These are phyloP conservation scores for Microcos paniculata DNA, from an alignment of 345 rosid species.

Conservation along the genomic window DNA sequence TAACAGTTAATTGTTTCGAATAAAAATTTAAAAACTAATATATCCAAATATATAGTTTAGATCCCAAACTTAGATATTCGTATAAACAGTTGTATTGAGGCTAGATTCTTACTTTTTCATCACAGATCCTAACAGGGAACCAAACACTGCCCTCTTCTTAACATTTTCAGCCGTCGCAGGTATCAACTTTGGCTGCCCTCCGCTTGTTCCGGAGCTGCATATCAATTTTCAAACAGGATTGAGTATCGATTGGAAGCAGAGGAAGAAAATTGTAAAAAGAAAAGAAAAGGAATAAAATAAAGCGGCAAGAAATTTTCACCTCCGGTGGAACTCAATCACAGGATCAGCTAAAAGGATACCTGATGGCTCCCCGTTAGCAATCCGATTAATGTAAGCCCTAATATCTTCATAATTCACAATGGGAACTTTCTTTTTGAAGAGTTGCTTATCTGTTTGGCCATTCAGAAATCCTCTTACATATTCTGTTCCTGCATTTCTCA, in stretches of 20 bases:
- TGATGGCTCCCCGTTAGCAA: not conserved
- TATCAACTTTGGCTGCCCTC: constrained; percentile 72
- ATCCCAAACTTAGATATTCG: too few relatives aligned
- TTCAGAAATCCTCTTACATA: constrained; percentile 43
- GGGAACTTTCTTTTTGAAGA: constrained; percentile 58
- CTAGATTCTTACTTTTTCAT: constrained; percentile 84
- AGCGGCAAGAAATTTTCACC: constrained; percentile 18
- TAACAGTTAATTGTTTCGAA: too few relatives aligned
- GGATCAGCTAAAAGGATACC: constrained; percentile 39
- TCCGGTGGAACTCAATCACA: constrained; percentile 47
- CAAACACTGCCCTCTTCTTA: constrained; percentile 53
- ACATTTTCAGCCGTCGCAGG: constrained; percentile 78
- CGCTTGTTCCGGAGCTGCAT: constrained; percentile 75
- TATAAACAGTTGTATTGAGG: too few relatives aligned
- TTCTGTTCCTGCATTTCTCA: constrained; percentile 39
- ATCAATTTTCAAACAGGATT: not conserved
- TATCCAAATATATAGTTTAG: too few relatives aligned
- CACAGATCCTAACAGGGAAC: constrained; percentile 70
- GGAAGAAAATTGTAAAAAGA: too few relatives aligned
- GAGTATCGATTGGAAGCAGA: too few relatives aligned
- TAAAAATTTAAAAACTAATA: too few relatives aligned
- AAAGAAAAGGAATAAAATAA: not conserved
- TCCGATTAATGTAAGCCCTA: not conserved
- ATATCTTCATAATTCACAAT: constrained; percentile 61
- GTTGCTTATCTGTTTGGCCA: constrained; percentile 35